Base-by-base conservation (phyloP, 2,329 filamentous ascomycete genomes). In the Claviceps sp. region DNA sequence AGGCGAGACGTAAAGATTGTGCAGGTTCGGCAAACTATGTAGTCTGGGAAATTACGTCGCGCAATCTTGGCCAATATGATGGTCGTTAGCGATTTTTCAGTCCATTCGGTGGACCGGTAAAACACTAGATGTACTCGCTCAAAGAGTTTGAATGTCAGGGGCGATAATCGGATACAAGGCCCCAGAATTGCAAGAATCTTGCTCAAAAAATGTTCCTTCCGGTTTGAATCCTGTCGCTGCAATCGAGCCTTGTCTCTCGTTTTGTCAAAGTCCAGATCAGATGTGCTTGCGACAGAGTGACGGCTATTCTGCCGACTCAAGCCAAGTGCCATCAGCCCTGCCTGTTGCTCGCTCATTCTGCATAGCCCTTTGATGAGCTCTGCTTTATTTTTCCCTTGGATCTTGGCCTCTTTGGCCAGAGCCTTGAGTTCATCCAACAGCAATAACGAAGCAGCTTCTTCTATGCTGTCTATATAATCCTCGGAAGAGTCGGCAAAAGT, bases 61-160 rank as follows among this genome's bases (percentile, higher is more conserved):
- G 90, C 87, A 53, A 95, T 95, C 57, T 91, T 90, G 7, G 93
- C 88, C 5, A 98, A 76, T 45, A 98, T 95, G 51, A 97, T 91
- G 0, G 90, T 91, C 1, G 89, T 97, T 14, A 98, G 72, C 1
- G 91, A 96, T 65, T 95, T 97, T 61, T 97, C 91, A 0, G 90
- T 95, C 93, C 93, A 98, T 64, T 95, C 87, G 0, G 89, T 94
- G 9, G 90, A 96, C 54, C 91, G 79, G 66, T 97, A 97, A 65
- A 96, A 98, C 30, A 98, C 89, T 2, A 98, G 72, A 68, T 97
- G 93, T 0, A 97, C 89, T 26, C 93, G 81, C 65, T 96, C 89
- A 61, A 98, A 98, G 0, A 98, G 76, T 60, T 83, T 88, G 56
- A 89, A 78, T 0, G 84, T 77, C 0, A 78, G 69, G 0, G 84